phyloP scores from a whole-genome alignment of 1,284 basidiomycete species.

The Agaricales sp. region DNA sequence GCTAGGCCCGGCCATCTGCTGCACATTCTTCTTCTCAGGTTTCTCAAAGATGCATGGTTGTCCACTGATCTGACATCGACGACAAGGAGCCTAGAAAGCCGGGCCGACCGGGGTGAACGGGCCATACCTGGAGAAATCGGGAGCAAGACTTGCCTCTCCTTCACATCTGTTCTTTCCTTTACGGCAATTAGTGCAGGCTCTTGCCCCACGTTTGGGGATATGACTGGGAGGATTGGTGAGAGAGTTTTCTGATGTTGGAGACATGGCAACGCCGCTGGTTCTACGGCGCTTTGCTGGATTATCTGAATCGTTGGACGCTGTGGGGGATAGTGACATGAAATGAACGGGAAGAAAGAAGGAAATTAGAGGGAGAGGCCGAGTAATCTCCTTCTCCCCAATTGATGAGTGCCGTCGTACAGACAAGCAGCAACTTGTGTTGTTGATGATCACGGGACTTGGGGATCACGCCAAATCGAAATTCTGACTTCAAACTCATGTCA shows the following conservation, averaged over 20 bases:
- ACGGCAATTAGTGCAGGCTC: slow-evolving; percentile 19
- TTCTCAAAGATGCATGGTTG: slow-evolving; percentile 87
- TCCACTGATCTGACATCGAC: slow-evolving; percentile 79
- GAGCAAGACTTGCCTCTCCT: slow-evolving; percentile 52
- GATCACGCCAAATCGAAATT: background rate
- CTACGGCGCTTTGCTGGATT: slow-evolving; percentile 26
- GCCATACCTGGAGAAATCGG: slow-evolving; percentile 43
- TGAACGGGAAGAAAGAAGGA: slow-evolving; percentile 15
- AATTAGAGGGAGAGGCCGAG: slow-evolving; percentile 1
- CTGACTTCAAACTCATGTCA: background rate
- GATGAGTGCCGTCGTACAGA: background rate
- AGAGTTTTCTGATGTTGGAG: slow-evolving; percentile 13
- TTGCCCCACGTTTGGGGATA: slow-evolving; percentile 72
- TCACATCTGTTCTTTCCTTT: slow-evolving; percentile 33
- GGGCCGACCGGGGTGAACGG: slow-evolving; percentile 54
- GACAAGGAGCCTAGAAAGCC: slow-evolving; percentile 68
- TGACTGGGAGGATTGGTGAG: slow-evolving; percentile 26
- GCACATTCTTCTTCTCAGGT: slow-evolving; percentile 72
- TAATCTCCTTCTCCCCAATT: background rate
- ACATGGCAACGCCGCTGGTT: slow-evolving; percentile 19
- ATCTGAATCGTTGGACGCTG: slow-evolving; percentile 31
- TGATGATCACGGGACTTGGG: slow-evolving; percentile 1
- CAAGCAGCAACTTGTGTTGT: slow-evolving; percentile 1
- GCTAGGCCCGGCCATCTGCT: slow-evolving; percentile 53
- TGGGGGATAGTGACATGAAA: slow-evolving; percentile 34